Evolutionary conservation across 2,329 filamentous ascomycete species (phyloP).

Genomic region (Coniochaeta sp.): DNA sequence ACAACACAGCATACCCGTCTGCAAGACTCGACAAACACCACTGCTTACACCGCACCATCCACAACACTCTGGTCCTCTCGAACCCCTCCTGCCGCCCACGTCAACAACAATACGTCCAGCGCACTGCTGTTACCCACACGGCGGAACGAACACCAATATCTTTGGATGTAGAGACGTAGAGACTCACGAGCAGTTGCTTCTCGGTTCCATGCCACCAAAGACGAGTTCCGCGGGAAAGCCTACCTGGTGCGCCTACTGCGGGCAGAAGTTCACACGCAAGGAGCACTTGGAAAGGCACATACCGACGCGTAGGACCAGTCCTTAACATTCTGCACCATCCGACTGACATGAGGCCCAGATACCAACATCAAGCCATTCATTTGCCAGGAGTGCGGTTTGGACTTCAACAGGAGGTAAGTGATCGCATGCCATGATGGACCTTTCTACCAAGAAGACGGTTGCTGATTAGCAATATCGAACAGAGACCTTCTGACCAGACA

Average conservation of each 20-base stretch:
- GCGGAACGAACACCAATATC: constrained; percentile 7
- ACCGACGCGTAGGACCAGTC: constrained; percentile 36
- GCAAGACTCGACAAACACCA: background rate
- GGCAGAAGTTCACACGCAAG: constrained; percentile 47
- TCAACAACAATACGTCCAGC: background rate
- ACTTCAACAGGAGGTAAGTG: constrained; percentile 40
- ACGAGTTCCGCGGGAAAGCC: background rate
- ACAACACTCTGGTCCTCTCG: constrained; percentile 2
- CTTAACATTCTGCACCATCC: background rate
- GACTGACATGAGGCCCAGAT: constrained; percentile 26
- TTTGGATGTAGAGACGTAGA: constrained; percentile 35
- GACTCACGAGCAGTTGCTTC: background rate
- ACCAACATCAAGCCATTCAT: constrained; percentile 49
- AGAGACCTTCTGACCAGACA: constrained; percentile 46
- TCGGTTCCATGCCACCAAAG: constrained; percentile 3
- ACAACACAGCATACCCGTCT: constrained; percentile 1
- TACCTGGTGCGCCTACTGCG: constrained; percentile 46
- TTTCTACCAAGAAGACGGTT: background rate
- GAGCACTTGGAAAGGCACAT: constrained; percentile 51
- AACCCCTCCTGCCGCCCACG: background rate
- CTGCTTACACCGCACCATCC: constrained; percentile 6
- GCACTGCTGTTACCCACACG: background rate
- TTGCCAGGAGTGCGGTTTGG: constrained; percentile 40
- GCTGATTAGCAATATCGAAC: constrained; percentile 10
- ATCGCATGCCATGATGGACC: background rate